Conservation (phyloP, 306 rosid species). For the Benincasa hispida region DNA sequence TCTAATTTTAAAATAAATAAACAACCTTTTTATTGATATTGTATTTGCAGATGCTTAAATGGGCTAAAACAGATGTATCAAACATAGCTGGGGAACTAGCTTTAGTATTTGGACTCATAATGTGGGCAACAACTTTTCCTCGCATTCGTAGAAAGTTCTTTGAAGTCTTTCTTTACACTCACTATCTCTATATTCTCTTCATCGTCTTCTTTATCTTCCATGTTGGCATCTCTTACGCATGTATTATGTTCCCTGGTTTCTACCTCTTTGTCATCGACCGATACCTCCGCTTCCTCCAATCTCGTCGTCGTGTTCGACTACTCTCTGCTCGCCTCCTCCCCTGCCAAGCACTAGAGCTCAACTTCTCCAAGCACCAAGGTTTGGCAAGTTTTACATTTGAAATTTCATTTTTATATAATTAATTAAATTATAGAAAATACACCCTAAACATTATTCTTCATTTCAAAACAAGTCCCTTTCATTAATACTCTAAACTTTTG, state of each 20-base stretch:
- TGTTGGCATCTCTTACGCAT: conserved; percentile 34
- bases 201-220: conserved; percentile 61
- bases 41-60: conserved; percentile 38
- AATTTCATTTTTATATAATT: background rate
- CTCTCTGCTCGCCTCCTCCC: conserved; percentile 52
- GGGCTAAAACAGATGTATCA: conserved; percentile 38
- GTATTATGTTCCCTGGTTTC: conserved; percentile 58
- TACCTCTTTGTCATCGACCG: conserved; percentile 78
- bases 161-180: conserved; percentile 66
- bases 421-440: too few species aligned
- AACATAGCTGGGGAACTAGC: conserved; percentile 61
- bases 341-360: conserved; percentile 52
- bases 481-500: too few species aligned
- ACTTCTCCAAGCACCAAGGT: conserved; percentile 57
- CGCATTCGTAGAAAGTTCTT: conserved; percentile 44
- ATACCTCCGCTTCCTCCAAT: conserved; percentile 51
- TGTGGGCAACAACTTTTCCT: conserved; percentile 58
- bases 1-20: too few species aligned
- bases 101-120: conserved; percentile 32
- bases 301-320: conserved; percentile 26
- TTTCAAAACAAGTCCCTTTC: too few species aligned
- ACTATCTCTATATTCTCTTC: conserved; percentile 57
- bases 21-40: too few species aligned
- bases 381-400: too few species aligned
- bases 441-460: too few species aligned